Conservation (phyloP, 2,329 filamentous ascomycete genomes). For the Amauroascus verrucosus region DNA sequence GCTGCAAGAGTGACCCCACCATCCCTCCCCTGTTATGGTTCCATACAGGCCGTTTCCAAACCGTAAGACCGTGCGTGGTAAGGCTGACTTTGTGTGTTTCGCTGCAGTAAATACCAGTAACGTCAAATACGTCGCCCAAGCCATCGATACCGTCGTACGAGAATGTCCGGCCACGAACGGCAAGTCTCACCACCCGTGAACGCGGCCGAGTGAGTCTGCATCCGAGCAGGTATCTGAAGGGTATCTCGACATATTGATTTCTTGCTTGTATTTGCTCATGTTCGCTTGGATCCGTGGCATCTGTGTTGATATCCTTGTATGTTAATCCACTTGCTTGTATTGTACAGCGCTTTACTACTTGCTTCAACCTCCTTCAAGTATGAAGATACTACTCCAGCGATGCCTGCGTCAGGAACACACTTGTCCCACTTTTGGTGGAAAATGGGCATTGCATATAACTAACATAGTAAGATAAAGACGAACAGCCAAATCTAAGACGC, state of each 20-base stretch:
- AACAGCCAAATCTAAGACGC: too few relatives aligned
- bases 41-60: not conserved
- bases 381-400: too few relatives aligned
- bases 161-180: conserved; percentile 5
- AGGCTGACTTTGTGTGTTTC: conserved; percentile 1
- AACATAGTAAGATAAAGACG: too few relatives aligned
- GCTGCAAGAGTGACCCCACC: not conserved
- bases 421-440: too few relatives aligned
- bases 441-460: too few relatives aligned
- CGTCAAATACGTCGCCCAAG: conserved; percentile 19
- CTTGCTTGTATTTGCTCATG: not conserved
- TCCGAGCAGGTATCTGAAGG: not conserved
- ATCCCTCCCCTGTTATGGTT: not conserved
- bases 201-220: too few relatives aligned
- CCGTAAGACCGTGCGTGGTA: not conserved
- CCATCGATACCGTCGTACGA: conserved; percentile 17
- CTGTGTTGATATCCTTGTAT: conserved; percentile 1
- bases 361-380: too few relatives aligned
- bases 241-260: not conserved
- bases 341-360: not conserved
- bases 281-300: not conserved
- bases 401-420: too few relatives aligned
- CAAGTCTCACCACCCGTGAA: not conserved
- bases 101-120: conserved; percentile 18
- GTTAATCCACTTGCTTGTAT: not conserved